These are phyloP conservation scores for Mortierella alpina DNA, from an alignment of 192 early-diverging fungal species.

Conservation along the genomic window DNA sequence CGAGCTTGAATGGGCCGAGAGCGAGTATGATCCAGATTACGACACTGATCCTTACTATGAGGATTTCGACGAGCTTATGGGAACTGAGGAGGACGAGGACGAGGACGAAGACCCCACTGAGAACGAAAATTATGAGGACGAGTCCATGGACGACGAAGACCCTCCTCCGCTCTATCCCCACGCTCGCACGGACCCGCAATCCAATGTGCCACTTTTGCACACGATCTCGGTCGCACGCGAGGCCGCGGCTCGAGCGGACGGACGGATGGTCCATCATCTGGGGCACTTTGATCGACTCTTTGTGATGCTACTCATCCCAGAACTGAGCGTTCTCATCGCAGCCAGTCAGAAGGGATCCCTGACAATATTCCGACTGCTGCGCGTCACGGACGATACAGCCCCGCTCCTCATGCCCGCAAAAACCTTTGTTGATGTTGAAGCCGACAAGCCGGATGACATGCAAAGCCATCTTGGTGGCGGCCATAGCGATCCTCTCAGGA, in stretches of 20 bases:
- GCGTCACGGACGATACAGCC: constrained; percentile 18
- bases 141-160: neutral
- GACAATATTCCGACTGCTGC: constrained; percentile 34
- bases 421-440: neutral
- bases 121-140: neutral
- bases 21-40: constrained; percentile 20
- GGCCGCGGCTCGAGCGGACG: constrained; percentile 34
- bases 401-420: neutral
- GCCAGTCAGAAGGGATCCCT: constrained; percentile 52
- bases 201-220: constrained; percentile 5
- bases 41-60: constrained; percentile 22
- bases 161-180: neutral
- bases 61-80: constrained; percentile 27
- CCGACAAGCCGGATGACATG: too few relatives aligned
- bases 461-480: too few relatives aligned
- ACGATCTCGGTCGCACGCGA: constrained; percentile 39
- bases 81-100: constrained; percentile 5
- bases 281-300: constrained; percentile 52
- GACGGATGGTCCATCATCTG: constrained; percentile 24
- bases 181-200: neutral
- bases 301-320: constrained; percentile 43
- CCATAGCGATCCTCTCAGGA: too few relatives aligned
- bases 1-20: neutral
- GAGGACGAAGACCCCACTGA: constrained; percentile 9
- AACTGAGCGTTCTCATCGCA: constrained; percentile 28